Evolutionary conservation across 1,284 basidiomycete species (phyloP).

Genomic region (Papiliotrema nemorosa): DNA sequence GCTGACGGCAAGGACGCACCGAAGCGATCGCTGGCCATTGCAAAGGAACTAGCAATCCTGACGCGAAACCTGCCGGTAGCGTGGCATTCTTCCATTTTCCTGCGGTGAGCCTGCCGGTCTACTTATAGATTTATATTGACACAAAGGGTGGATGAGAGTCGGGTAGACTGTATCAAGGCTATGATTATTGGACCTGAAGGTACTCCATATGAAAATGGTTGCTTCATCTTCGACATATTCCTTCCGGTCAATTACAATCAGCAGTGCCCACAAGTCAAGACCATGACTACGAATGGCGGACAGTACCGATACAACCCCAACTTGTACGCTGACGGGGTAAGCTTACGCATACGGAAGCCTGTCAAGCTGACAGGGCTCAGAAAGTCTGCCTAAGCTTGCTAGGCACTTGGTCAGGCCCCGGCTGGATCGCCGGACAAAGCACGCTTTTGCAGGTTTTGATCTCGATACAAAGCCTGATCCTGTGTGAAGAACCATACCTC

Average conservation of each 20-base stretch:
- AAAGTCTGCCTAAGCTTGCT: conserved; percentile 87
- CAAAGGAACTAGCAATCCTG: conserved; percentile 84
- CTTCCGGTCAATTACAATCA: conserved; percentile 54
- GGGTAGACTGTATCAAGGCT: conserved; percentile 86
- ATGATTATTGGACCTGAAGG: conserved; percentile 82
- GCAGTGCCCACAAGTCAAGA: conserved; percentile 60
- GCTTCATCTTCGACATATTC: conserved; percentile 78
- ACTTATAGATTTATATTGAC: background rate
- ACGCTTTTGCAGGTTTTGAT: conserved; percentile 75
- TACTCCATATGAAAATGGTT: conserved; percentile 67
- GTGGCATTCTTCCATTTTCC: conserved; percentile 85
- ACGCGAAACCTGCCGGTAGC: conserved; percentile 83
- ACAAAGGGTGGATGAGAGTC: conserved; percentile 55
- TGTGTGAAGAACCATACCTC: conserved; percentile 81
- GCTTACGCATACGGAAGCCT: conserved; percentile 54
- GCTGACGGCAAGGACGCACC: conserved; percentile 69
- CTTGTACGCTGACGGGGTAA: conserved; percentile 66
- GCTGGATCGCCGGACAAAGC: conserved; percentile 80
- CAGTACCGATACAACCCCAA: conserved; percentile 88
- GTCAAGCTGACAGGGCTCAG: conserved; percentile 34
- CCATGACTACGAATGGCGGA: conserved; percentile 88
- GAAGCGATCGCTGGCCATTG: conserved; percentile 81
- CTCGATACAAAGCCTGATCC: conserved; percentile 90
- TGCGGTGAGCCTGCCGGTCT: conserved; percentile 47
- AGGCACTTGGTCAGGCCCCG: conserved; percentile 86